A percentile compares a stretch with the other conserved stretches of the same genome.
These are phyloP conservation scores for Sequoia sempervirens DNA, from an alignment of 75 land plant species.

Conservation along the genomic window DNA sequence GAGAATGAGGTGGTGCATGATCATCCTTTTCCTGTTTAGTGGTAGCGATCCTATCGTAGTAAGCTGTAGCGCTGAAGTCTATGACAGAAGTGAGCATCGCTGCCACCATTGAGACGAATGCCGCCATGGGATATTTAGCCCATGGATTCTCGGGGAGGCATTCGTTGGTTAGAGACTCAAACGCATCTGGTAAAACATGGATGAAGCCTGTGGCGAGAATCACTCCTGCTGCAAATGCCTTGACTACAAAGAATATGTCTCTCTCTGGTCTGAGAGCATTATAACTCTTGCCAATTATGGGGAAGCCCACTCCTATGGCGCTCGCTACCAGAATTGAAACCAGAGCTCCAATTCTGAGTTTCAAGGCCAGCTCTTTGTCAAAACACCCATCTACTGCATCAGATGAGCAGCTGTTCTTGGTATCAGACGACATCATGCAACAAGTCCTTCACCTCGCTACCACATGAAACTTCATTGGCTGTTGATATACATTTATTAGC, in stretches of 20 bases:
- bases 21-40: no score
- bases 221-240: slow-evolving; percentile 40
- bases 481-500: no score
- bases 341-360: slow-evolving; percentile 21
- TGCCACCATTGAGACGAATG: slow-evolving; percentile 29
- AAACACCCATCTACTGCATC: neutral
- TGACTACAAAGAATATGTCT: slow-evolving; percentile 27
- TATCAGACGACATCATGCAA: no score
- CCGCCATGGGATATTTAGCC: neutral
- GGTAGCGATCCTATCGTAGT: slow-evolving; percentile 5
- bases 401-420: neutral
- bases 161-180: no score
- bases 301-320: slow-evolving; percentile 27
- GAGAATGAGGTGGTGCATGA: neutral
- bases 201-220: neutral
- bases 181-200: no score
- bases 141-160: no score
- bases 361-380: slow-evolving; percentile 11
- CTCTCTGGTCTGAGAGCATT: slow-evolving; percentile 15
- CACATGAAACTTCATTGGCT: no score
- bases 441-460: no score
- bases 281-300: slow-evolving; percentile 10
- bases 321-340: slow-evolving; percentile 19
- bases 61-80: slow-evolving; percentile 21
- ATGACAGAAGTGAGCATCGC: slow-evolving; percentile 24